Evolutionary conservation across 2,329 filamentous ascomycete genomes (phyloP).

Genomic region (Elsinoe fawcettii): DNA sequence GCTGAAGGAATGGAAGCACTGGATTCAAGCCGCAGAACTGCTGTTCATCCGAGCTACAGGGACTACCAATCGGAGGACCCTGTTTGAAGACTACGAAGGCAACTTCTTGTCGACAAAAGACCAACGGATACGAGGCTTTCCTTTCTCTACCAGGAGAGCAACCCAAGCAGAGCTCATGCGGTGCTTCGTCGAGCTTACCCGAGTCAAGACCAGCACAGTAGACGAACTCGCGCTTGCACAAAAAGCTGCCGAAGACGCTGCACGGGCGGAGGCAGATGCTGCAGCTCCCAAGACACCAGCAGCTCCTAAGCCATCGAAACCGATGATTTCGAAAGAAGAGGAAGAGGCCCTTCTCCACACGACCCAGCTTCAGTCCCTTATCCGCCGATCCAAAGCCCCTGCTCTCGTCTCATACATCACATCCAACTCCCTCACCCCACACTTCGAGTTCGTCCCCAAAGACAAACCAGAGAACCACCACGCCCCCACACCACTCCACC

Average conservation of each 20-base stretch:
- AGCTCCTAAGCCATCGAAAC: slow-evolving; percentile 41
- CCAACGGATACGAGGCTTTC: slow-evolving; percentile 73
- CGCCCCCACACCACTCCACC: slow-evolving; percentile 73
- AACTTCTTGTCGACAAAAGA: slow-evolving; percentile 77
- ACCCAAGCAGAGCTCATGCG: slow-evolving; percentile 94
- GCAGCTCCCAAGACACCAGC: slow-evolving; percentile 23
- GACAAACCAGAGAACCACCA: slow-evolving; percentile 64
- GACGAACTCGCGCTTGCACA: slow-evolving; percentile 53
- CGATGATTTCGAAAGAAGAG: slow-evolving; percentile 71
- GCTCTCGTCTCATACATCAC: slow-evolving; percentile 77
- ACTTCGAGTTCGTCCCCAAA: slow-evolving; percentile 67
- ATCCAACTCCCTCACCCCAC: slow-evolving; percentile 61
- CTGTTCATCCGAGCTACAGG: slow-evolving; percentile 87
- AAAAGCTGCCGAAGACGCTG: slow-evolving; percentile 38
- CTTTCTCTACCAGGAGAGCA: slow-evolving; percentile 83
- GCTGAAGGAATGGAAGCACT: slow-evolving; percentile 71
- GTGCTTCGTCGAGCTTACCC: slow-evolving; percentile 85
- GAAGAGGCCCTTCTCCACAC: slow-evolving; percentile 78
- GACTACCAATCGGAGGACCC: slow-evolving; percentile 71
- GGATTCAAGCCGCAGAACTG: slow-evolving; percentile 77
- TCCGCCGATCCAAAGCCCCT: slow-evolving; percentile 82
- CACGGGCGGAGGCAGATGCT: slow-evolving; percentile 38
- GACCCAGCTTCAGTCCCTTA: slow-evolving; percentile 76
- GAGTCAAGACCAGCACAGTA: slow-evolving; percentile 76
- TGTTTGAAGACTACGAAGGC: slow-evolving; percentile 86